These are phyloP conservation scores for Meyerozyma guilliermondii DNA, from an alignment of 1,139 yeast genomes.

Conservation along the genomic window DNA sequence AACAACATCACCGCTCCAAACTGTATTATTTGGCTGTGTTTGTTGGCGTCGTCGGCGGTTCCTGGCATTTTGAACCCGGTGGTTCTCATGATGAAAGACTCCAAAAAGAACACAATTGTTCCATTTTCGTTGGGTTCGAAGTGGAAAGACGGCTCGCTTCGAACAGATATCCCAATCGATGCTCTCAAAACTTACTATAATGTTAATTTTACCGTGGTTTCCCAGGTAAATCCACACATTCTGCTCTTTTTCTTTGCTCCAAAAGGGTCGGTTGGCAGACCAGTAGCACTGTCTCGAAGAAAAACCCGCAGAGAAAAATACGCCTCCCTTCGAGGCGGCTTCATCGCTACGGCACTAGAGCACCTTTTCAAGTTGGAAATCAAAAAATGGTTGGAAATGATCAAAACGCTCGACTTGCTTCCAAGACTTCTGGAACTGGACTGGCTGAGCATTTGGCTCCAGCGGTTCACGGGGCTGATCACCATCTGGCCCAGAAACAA, in stretches of 20 bases:
- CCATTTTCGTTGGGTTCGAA: slow-evolving; percentile 73
- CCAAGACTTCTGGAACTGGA: slow-evolving; percentile 73
- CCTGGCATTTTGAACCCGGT: slow-evolving; percentile 85
- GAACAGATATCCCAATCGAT: slow-evolving; percentile 69
- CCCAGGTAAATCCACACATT: slow-evolving; percentile 82
- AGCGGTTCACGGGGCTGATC: slow-evolving; percentile 68
- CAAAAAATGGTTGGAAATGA: slow-evolving; percentile 67
- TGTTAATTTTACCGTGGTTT: slow-evolving; percentile 70
- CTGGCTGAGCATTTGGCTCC: slow-evolving; percentile 77
- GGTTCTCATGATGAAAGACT: slow-evolving; percentile 67
- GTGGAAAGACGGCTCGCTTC: slow-evolving; percentile 71
- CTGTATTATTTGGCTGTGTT: slow-evolving; percentile 77
- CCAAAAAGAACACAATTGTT: slow-evolving; percentile 35
- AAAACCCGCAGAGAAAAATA: slow-evolving; percentile 33
- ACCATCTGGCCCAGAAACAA: slow-evolving; percentile 72
- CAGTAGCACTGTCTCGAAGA: slow-evolving; percentile 56
- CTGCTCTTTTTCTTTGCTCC: slow-evolving; percentile 74
- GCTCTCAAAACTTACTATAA: slow-evolving; percentile 72
- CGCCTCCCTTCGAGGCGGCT: slow-evolving; percentile 66
- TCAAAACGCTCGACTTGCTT: slow-evolving; percentile 59
- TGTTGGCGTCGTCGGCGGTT: slow-evolving; percentile 76
- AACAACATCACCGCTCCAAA: slow-evolving; percentile 75
- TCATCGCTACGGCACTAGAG: slow-evolving; percentile 67
- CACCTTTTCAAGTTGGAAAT: slow-evolving; percentile 68
- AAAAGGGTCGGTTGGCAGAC: slow-evolving; percentile 76